A percentile compares a stretch with the other conserved stretches of the same genome.
These are phyloP conservation scores for Rostrohypoxylon terebratum DNA, from an alignment of 495 filamentous ascomycete species.

Conservation along the genomic window DNA sequence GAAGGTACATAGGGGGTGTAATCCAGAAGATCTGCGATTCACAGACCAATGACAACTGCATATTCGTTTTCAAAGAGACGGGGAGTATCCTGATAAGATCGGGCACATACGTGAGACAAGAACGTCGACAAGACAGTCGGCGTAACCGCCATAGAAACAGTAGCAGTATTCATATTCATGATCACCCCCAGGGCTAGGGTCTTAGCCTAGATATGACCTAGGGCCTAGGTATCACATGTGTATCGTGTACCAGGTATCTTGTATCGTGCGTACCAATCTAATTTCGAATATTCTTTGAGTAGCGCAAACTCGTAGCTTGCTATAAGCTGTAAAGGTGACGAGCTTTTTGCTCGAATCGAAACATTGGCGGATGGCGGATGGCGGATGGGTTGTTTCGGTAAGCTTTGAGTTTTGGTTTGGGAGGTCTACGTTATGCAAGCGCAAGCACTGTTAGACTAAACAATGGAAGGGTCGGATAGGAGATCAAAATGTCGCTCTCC, in stretches of 20 bases:
- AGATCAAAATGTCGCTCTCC: neutral
- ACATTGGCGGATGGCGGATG: conserved; percentile 16
- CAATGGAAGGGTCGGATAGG: conserved; percentile 6
- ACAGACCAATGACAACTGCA: neutral
- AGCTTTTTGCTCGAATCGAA: conserved; percentile 15
- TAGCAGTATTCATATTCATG: conserved; percentile 72
- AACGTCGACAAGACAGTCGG: conserved; percentile 83
- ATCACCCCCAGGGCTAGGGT: too few relatives aligned
- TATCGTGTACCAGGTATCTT: neutral
- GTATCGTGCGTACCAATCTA: too few relatives aligned
- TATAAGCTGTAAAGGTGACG: conserved; percentile 16
- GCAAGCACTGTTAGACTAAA: neutral
- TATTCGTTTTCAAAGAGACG: neutral
- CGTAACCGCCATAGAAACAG: conserved; percentile 77
- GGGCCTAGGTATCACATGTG: too few relatives aligned
- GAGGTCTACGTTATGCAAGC: neutral
- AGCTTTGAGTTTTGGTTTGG: neutral
- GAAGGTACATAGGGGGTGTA: conserved; percentile 67
- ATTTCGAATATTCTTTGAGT: conserved; percentile 3
- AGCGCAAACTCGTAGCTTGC: conserved; percentile 23
- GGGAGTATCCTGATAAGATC: conserved; percentile 4
- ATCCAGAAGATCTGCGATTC: conserved; percentile 49
- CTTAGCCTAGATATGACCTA: neutral
- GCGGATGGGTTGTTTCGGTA: neutral
- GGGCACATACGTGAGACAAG: conserved; percentile 74